Percentiles rank a stretch among this genome's conserved stretches.
These are phyloP conservation scores for Suillus sp. DNA, from an alignment of 768 basidiomycete species.

Conservation along the genomic window DNA sequence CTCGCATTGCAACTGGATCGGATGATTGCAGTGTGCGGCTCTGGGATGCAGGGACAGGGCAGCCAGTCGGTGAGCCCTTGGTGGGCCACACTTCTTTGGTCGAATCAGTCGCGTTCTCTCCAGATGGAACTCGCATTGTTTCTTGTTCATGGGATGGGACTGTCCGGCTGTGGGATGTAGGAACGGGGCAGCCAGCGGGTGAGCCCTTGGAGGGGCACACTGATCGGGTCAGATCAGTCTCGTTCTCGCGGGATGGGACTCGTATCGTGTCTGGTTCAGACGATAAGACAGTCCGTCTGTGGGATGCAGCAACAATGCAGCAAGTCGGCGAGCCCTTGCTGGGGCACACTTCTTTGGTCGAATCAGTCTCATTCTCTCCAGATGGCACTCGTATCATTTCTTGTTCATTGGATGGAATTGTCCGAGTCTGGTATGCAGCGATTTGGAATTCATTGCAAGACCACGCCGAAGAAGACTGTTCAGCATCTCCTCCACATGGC, in stretches of 20 bases:
- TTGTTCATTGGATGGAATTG: not conserved
- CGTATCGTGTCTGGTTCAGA: not conserved
- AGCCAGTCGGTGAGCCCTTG: not conserved
- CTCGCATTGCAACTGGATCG: not conserved
- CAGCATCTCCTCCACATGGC: too few relatives aligned
- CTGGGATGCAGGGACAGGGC: constrained; percentile 2
- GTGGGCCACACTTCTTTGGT: not conserved
- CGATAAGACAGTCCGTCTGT: not conserved
- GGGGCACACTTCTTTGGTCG: not conserved
- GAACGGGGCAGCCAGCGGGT: not conserved
- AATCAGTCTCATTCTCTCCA: constrained; percentile 2
- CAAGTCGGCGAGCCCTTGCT: not conserved
- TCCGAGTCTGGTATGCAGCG: constrained; percentile 6
- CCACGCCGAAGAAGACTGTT: not conserved
- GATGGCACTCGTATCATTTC: constrained; percentile 6
- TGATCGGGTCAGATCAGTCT: not conserved
- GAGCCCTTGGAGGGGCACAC: not conserved
- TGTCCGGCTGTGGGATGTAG: not conserved
- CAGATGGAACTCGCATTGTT: not conserved
- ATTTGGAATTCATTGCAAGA: too few relatives aligned
- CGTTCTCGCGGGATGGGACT: constrained; percentile 4
- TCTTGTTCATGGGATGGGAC: not conserved
- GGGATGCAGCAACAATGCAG: not conserved
- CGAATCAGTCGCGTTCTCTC: constrained; percentile 7
- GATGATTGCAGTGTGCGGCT: not conserved